Evolutionary conservation across 2,329 filamentous ascomycete genomes (phyloP).

Genomic region (Neoascochyta sp.): DNA sequence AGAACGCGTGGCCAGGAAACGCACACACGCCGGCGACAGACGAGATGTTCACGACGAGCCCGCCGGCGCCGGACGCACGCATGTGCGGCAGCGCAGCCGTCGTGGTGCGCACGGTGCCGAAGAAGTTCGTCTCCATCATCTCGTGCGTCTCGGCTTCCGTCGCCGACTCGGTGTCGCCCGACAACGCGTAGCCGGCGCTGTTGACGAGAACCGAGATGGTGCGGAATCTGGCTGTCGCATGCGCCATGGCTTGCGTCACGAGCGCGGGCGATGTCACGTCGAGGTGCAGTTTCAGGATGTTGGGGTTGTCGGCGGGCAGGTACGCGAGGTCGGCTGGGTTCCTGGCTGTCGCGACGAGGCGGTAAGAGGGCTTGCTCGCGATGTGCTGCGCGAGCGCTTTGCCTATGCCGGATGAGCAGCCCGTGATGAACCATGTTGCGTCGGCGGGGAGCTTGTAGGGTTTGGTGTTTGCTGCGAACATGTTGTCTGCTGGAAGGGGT

Average conservation of each 20-base stretch:
- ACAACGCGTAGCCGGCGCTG: constrained; percentile 46
- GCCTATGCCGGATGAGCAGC: constrained; percentile 51
- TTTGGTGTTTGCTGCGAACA: constrained; percentile 7
- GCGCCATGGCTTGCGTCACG: constrained; percentile 37
- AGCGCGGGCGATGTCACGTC: constrained; percentile 46
- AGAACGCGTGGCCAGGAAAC: constrained; percentile 21
- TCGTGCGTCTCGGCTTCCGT: constrained; percentile 32
- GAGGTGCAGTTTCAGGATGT: constrained; percentile 46
- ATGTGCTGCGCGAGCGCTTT: constrained; percentile 40
- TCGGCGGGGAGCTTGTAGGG: constrained; percentile 4
- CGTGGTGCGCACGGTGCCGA: constrained; percentile 42
- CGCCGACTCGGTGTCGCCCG: constrained; percentile 32
- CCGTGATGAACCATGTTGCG: constrained; percentile 26
- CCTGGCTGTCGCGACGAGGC: constrained; percentile 51
- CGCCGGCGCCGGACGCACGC: constrained; percentile 33
- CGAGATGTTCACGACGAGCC: constrained; percentile 16
- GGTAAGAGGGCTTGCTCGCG: constrained; percentile 38
- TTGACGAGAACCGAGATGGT: constrained; percentile 50
- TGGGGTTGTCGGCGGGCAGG: constrained; percentile 36
- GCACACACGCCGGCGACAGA: constrained; percentile 17
- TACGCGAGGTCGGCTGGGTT: constrained; percentile 41
- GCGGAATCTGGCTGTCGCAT: constrained; percentile 67
- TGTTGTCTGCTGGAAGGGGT: not conserved
- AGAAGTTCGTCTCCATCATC: constrained; percentile 46
- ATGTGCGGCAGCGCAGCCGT: constrained; percentile 40